These are phyloP conservation scores for Phaeosphaeria sp. DNA, from an alignment of 2,329 filamentous ascomycete species.

Conservation along the genomic window DNA sequence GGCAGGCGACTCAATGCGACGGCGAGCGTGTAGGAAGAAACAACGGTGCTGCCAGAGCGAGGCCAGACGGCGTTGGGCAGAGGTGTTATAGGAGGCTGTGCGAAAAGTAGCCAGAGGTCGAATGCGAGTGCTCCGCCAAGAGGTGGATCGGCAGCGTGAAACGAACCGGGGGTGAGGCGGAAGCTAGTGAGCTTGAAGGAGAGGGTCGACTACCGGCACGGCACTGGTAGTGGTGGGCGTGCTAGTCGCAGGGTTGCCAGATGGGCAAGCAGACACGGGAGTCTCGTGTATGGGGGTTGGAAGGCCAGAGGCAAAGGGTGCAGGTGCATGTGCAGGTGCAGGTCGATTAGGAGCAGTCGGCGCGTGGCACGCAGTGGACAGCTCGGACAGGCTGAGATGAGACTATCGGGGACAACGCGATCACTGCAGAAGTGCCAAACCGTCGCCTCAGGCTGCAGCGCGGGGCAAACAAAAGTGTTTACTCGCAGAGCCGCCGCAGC, in stretches of 20 bases:
- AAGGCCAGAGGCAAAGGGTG: neutral
- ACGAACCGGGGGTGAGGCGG: slow-evolving; percentile 8
- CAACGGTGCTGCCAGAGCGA: slow-evolving; percentile 9
- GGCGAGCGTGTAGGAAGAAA: slow-evolving; percentile 14
- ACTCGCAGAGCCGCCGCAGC: neutral
- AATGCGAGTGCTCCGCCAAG: slow-evolving; percentile 10
- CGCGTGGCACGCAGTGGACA: neutral
- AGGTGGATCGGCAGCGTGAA: slow-evolving; percentile 9
- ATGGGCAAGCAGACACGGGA: too few relatives aligned
- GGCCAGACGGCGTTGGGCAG: slow-evolving; percentile 28
- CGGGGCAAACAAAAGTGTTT: neutral
- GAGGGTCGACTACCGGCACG: too few relatives aligned
- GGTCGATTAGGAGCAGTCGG: neutral
- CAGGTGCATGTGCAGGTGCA: too few relatives aligned
- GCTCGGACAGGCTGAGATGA: neutral
- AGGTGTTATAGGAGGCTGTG: slow-evolving; percentile 26
- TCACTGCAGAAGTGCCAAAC: neutral
- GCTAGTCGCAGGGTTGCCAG: neutral
- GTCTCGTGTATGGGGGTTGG: neutral
- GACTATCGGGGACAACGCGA: neutral
- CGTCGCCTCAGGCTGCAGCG: neutral
- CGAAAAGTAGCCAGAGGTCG: slow-evolving; percentile 20
- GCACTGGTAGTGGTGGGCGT: too few relatives aligned
- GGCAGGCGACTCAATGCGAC: slow-evolving; percentile 34
- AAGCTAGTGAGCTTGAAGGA: slow-evolving; percentile 2